Evolutionary conservation across 805 yeast species (phyloP).

Genomic region (Candida loeiensis): DNA sequence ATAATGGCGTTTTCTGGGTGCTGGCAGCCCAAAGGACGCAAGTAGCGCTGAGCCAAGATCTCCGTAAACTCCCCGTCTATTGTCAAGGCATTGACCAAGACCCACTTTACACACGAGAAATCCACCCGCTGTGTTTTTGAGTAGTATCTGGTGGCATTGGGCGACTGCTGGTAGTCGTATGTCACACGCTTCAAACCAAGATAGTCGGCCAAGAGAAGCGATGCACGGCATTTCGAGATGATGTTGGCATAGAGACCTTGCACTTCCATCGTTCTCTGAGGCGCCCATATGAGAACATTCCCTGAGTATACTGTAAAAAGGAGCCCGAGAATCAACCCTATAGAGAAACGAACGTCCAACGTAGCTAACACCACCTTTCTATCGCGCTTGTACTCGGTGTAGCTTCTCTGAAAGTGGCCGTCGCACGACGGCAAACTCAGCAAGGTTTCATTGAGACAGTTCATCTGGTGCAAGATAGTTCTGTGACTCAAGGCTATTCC

Average conservation of each 20-base stretch:
- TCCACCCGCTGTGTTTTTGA: slow-evolving; percentile 73
- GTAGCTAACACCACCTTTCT: slow-evolving; percentile 53
- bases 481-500: slow-evolving; percentile 93
- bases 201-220: slow-evolving; percentile 79
- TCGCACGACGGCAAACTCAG: slow-evolving; percentile 62
- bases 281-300: slow-evolving; percentile 74
- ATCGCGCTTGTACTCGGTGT: slow-evolving; percentile 31
- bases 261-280: slow-evolving; percentile 64
- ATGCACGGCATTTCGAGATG: slow-evolving; percentile 65
- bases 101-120: slow-evolving; percentile 80
- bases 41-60: slow-evolving; percentile 83
- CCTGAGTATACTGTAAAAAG: slow-evolving; percentile 83
- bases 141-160: slow-evolving; percentile 76
- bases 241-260: slow-evolving; percentile 87
- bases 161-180: slow-evolving; percentile 87
- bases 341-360: slow-evolving; percentile 49
- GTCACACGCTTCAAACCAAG: slow-evolving; percentile 86
- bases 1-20: slow-evolving; percentile 74
- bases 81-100: slow-evolving; percentile 80
- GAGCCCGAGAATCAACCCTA: slow-evolving; percentile 81
- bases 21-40: slow-evolving; percentile 83
- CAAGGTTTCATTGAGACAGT: slow-evolving; percentile 63
- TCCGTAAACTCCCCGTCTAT: slow-evolving; percentile 93
- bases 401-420: slow-evolving; percentile 45
- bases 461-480: slow-evolving; percentile 86